These are phyloP conservation scores for Claviceps maximensis DNA, from an alignment of 2,329 filamentous ascomycete species.

Conservation along the genomic window DNA sequence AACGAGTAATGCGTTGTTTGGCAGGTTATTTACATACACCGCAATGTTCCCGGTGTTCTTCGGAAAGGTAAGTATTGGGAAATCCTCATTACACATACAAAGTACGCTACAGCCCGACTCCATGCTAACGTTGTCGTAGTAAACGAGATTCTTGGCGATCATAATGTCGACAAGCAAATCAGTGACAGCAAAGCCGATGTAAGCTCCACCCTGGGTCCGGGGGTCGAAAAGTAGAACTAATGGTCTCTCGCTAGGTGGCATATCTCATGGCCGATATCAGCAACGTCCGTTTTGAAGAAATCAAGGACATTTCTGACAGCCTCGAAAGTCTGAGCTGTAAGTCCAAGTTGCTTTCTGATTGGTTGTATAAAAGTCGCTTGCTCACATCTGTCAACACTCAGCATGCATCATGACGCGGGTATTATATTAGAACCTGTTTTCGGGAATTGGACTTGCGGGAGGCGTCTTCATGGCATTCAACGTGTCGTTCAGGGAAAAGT, in stretches of 20 bases:
- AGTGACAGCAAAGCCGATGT: conserved; percentile 88
- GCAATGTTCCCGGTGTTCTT: conserved; percentile 90
- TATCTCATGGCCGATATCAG: conserved; percentile 98
- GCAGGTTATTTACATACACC: conserved; percentile 85
- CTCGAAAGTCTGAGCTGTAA: conserved; percentile 71
- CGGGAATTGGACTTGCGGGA: not conserved
- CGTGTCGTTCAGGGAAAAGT: not conserved
- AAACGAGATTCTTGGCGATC: conserved; percentile 84
- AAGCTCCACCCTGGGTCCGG: conserved; percentile 14
- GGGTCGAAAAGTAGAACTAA: not conserved
- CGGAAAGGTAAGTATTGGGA: conserved; percentile 46
- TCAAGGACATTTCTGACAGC: conserved; percentile 73
- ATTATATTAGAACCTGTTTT: conserved; percentile 23
- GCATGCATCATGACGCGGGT: conserved; percentile 34
- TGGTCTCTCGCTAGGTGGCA: conserved; percentile 42
- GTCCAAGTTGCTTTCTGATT: conserved; percentile 16
- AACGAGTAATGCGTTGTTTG: conserved; percentile 1
- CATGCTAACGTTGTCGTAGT: conserved; percentile 35
- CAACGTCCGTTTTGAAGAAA: conserved; percentile 64
- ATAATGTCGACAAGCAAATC: conserved; percentile 99
- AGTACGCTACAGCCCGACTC: not conserved
- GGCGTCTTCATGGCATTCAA: not conserved
- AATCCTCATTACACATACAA: not conserved
- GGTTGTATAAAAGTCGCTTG: not conserved
- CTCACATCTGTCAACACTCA: not conserved